A percentile compares a stretch with the other conserved stretches of the same genome.
phyloP scores from a whole-genome alignment of 2,329 filamentous ascomycete genomes.

The Cylindrodendrum hubeiense region DNA sequence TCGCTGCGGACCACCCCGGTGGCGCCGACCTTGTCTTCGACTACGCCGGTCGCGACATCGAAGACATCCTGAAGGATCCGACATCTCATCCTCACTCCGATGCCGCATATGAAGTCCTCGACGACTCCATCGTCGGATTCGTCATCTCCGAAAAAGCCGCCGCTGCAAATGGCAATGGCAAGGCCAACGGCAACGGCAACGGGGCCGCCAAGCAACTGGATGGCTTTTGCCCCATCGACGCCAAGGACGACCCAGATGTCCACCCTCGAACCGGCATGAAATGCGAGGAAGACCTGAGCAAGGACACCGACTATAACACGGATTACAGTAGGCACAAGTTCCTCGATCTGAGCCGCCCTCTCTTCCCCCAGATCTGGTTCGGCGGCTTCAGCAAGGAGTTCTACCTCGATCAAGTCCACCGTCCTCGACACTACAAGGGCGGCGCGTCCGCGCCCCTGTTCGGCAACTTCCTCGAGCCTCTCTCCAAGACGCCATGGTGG shows the following conservation, averaged over 20 bases:
- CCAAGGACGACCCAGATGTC: conserved; percentile 50
- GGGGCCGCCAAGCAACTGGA: conserved; percentile 43
- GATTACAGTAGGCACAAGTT: conserved; percentile 97
- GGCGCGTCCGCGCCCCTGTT: conserved; percentile 94
- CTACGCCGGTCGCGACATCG: conserved; percentile 89
- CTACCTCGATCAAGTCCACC: conserved; percentile 95
- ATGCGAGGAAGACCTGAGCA: conserved; percentile 85
- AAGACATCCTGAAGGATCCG: conserved; percentile 84
- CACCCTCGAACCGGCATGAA: conserved; percentile 87
- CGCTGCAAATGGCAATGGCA: conserved; percentile 46
- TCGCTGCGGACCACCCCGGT: conserved; percentile 90
- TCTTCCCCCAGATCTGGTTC: conserved; percentile 89
- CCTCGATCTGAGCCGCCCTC: conserved; percentile 85
- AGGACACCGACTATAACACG: conserved; percentile 79
- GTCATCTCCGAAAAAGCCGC: conserved; percentile 71
- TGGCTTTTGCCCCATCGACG: conserved; percentile 45
- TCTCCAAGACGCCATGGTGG: conserved; percentile 96
- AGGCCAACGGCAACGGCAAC: conserved; percentile 50
- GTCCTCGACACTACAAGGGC: conserved; percentile 94
- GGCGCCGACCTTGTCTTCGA: conserved; percentile 90
- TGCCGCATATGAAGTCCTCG: conserved; percentile 93
- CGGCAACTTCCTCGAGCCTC: conserved; percentile 98
- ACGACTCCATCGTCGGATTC: conserved; percentile 88
- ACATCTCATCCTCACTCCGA: conserved; percentile 89
- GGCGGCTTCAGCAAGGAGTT: conserved; percentile 95